Evolutionary conservation across 306 rosid genomes (phyloP), one percentile per base, ranked within the genome.

Genomic region (Ormosia semicastrata): DNA sequence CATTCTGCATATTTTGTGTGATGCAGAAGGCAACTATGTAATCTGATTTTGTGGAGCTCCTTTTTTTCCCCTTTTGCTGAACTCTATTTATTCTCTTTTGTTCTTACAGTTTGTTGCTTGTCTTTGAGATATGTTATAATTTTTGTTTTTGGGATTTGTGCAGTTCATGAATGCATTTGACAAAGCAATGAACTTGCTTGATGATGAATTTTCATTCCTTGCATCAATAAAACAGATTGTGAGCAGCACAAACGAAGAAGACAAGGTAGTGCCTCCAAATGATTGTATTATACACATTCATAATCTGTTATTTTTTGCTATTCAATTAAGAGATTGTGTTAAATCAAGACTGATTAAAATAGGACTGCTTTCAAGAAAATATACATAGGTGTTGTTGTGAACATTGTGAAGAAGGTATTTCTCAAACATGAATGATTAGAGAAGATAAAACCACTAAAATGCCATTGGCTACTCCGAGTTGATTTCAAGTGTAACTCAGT

Each of bases 161-260:
- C 93, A 95, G 99, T 89, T 91, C 88, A 82, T 95, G 97, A 91
- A 95, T 81, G 95, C 94, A 57, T 95, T 95, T 87, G 97, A 95
- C 90, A 83, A 87, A 75, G 97, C 94, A 80, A 95, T 95, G 97
- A 92, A 95, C 87, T 82, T 89, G 77, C 98, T 95, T 66, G 99
- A 95, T 80, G 95, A 93, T 77, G 86, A 88, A 76, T 93, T 87
- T 76, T 81, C 91, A 49, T 91, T 95, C 88, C 89, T 95, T 8
- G 86, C 90, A 39, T 95, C 98, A 73, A 70, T 88, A 17, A 91
- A 93, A 87, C 98, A 93, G 82, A 93, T 93, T 30, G 94, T 95
- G 85, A 95, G 99, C 89, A 87, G 97, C 78, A 59, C 94, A 80
- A 47, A 90, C 44, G 97, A 93, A 66, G 93, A 95, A 73, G 90